These are phyloP conservation scores for Cutaneotrichosporon sp. DNA, from an alignment of 1,284 basidiomycete genomes.

Conservation along the genomic window DNA sequence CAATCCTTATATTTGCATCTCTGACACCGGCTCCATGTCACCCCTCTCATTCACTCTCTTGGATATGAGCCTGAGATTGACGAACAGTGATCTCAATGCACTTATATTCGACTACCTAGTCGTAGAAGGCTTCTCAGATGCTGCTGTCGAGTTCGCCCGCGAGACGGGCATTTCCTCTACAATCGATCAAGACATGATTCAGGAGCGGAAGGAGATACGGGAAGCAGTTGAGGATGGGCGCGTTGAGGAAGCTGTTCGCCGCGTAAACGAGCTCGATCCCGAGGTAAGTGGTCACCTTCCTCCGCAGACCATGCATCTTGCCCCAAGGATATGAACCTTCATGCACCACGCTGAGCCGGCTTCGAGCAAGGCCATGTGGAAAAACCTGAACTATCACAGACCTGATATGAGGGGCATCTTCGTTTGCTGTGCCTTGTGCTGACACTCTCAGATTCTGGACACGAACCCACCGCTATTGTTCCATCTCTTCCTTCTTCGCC, in stretches of 20 bases:
- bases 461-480: constrained; percentile 86
- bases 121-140: constrained; percentile 93
- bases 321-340: constrained; percentile 74
- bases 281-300: constrained; percentile 71
- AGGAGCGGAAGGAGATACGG: constrained; percentile 87
- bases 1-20: constrained; percentile 48
- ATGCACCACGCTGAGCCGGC: constrained; percentile 98
- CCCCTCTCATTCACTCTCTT: not conserved
- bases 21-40: no score
- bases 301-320: not conserved
- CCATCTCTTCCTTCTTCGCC: constrained; percentile 84
- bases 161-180: constrained; percentile 66
- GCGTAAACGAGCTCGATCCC: constrained; percentile 91
- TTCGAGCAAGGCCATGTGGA: constrained; percentile 47
- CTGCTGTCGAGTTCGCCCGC: constrained; percentile 86
- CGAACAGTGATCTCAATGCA: constrained; percentile 78
- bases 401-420: constrained; percentile 49
- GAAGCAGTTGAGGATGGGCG: constrained; percentile 91
- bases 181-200: constrained; percentile 85
- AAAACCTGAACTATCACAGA: constrained; percentile 48
- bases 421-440: constrained; percentile 17
- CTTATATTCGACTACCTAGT: constrained; percentile 98
- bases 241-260: constrained; percentile 86
- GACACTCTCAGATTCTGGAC: constrained; percentile 74
- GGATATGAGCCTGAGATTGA: not conserved